Evolutionary conservation across 2,329 filamentous ascomycete genomes (phyloP).

Genomic region (Xylaria sp.): DNA sequence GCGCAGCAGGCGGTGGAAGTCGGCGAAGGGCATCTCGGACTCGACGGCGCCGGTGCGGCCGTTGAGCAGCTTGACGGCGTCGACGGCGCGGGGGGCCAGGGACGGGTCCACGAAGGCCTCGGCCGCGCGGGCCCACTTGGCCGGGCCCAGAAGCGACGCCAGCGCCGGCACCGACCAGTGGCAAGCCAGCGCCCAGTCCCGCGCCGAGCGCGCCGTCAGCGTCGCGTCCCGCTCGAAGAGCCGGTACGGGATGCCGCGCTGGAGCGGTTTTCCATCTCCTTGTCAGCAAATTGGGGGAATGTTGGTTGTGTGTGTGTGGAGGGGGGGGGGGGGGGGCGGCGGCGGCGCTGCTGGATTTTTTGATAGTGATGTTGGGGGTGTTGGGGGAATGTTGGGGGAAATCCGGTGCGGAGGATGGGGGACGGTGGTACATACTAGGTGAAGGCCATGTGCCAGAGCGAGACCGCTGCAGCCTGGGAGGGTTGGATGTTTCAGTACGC

Average conservation of each 20-base stretch:
- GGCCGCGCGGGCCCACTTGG: slow-evolving; percentile 26
- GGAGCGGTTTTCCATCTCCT: background rate
- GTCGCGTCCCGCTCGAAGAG: slow-evolving; percentile 28
- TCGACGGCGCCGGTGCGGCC: slow-evolving; percentile 28
- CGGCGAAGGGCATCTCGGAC: slow-evolving; percentile 12
- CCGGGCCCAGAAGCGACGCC: slow-evolving; percentile 23
- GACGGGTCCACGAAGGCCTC: slow-evolving; percentile 25
- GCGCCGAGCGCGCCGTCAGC: slow-evolving; percentile 16
- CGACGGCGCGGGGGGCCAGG: slow-evolving; percentile 8
- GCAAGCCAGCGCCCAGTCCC: slow-evolving; percentile 33
- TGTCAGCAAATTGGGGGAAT: background rate
- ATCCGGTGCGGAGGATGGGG: background rate
- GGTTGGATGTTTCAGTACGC: background rate
- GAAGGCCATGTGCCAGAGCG: slow-evolving; percentile 30
- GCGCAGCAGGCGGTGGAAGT: slow-evolving; percentile 31
- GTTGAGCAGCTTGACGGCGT: slow-evolving; percentile 21
- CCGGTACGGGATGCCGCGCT: slow-evolving; percentile 30
- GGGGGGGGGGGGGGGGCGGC: background rate
- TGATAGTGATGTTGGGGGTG: background rate
- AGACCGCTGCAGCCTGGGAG: slow-evolving; percentile 29
- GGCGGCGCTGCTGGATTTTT: background rate
- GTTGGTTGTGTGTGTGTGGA: background rate
- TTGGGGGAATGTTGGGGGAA: too few species aligned
- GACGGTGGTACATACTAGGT: slow-evolving; percentile 15
- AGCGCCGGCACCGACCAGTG: slow-evolving; percentile 30